Base-by-base conservation (phyloP, 2,329 filamentous ascomycete genomes). In the Cladosporium sphaerospermum region DNA sequence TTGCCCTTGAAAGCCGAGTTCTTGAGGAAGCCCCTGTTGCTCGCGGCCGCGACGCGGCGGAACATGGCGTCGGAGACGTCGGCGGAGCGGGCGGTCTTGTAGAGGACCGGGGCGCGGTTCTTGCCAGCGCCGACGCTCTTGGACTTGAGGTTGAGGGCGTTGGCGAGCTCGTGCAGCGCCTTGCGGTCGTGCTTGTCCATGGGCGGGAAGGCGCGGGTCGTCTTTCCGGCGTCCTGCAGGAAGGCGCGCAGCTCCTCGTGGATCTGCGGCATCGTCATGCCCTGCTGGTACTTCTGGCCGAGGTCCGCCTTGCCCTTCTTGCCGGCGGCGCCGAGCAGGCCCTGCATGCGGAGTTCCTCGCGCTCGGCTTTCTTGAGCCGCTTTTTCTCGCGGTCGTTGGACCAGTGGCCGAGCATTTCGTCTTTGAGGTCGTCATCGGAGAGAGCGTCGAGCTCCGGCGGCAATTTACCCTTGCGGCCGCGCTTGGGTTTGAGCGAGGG, bases 141-240 rank as follows among this genome's bases (percentile, higher is more conserved):
- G 3, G 91, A 96, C 58, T 86, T 92, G 55, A 97, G 73, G 13
- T 83, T 84, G 66, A 96, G 82, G 36, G 79, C 78, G 62, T 81
- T 81, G 10, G 89, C 89, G 37, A 96, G 70, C 55, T 89, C 81
- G 67, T 99, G 93, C 14, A 97, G 78, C 5, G 83, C 73, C 67
- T 89, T 91, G 46, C 93, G 85, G 37, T 85, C 80, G 42, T 79
- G 72, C 56, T 89, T 88, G 53, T 88, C 83, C 84, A 97, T 95
- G 0, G 92, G 89, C 3, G 92, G 89, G 19, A 97, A 75, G 4
- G 82, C 74, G 5, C 93, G 75, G 43, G 87, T 90, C 58, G 31
- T 84, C 61, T 83, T 75, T 49, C 79, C 78, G 2, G 77, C 70
- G 16, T 83, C 78, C 23, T 82, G 67, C 18, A 96, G 71, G 65